Percentiles rank a stretch among this genome's conserved stretches.
Evolutionary conservation across 768 basidiomycete genomes (phyloP).

Genomic region (Phallus indusiatus): DNA sequence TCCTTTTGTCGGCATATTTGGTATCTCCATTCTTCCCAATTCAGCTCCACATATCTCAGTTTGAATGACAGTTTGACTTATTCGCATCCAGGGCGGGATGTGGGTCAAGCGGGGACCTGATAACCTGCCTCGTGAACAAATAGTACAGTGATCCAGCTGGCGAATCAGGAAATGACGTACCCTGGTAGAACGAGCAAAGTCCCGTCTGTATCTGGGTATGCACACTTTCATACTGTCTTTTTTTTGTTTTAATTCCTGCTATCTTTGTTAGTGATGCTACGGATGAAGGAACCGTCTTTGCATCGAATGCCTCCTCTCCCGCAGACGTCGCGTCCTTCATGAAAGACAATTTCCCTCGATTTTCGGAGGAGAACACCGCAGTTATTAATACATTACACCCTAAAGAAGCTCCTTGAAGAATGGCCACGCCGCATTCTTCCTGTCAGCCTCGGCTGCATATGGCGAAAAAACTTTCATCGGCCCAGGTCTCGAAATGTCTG

Average conservation of each 20-base stretch:
- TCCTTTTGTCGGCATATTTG: slow-evolving; percentile 8
- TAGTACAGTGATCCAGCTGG: slow-evolving; percentile 24
- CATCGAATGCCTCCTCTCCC: slow-evolving; percentile 5
- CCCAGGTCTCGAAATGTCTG: slow-evolving; percentile 1
- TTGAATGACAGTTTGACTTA: slow-evolving; percentile 11
- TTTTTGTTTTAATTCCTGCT: neutral
- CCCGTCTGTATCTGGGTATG: slow-evolving; percentile 8
- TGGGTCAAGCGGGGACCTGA: slow-evolving; percentile 49
- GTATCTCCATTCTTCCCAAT: slow-evolving; percentile 11
- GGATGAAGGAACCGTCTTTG: slow-evolving; percentile 9
- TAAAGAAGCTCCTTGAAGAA: neutral
- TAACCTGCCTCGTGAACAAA: slow-evolving; percentile 25
- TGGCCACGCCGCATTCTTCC: slow-evolving; percentile 3
- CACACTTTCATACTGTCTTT: neutral
- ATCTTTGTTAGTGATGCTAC: slow-evolving; percentile 7
- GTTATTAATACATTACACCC: slow-evolving; percentile 2
- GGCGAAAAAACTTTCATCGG: slow-evolving; percentile 4
- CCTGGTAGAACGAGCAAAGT: slow-evolving; percentile 15
- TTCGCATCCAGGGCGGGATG: slow-evolving; percentile 33
- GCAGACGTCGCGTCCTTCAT: slow-evolving; percentile 3
- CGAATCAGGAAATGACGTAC: slow-evolving; percentile 22
- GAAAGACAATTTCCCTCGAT: slow-evolving; percentile 2
- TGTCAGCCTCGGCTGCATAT: slow-evolving; percentile 2
- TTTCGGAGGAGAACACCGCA: neutral
- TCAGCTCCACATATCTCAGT: neutral